Evolutionary conservation across 805 yeast species (phyloP).

Genomic region (Saturnispora dispora): DNA sequence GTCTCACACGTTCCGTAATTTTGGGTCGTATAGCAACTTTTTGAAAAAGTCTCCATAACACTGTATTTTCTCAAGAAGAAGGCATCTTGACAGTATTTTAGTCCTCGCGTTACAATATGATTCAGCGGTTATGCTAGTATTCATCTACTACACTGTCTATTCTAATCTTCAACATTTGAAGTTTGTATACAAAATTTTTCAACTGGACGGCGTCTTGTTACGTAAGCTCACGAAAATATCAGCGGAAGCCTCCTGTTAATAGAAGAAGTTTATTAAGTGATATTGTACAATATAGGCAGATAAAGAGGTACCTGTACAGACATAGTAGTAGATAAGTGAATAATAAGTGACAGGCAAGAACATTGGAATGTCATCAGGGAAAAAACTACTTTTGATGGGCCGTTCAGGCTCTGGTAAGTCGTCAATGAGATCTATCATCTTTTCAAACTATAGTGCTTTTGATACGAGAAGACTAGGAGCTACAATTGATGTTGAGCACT

Average conservation of each 20-base stretch:
- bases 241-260: neutral
- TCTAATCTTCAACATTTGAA: too few relatives aligned
- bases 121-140: neutral
- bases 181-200: neutral
- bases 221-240: neutral
- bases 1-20: neutral
- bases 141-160: neutral
- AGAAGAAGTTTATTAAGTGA: neutral
- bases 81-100: neutral
- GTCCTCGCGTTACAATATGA: neutral
- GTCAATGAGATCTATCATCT: conserved; percentile 93
- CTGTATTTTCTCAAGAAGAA: neutral
- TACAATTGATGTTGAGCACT: conserved; percentile 97
- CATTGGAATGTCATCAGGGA: conserved; percentile 29
- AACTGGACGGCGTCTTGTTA: neutral
- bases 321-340: neutral
- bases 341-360: neutral
- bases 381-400: conserved; percentile 68
- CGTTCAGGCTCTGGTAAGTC: conserved; percentile 96
- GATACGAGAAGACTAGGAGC: conserved; percentile 95
- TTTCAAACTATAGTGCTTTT: conserved; percentile 91
- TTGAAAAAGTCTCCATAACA: neutral
- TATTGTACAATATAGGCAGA: neutral
- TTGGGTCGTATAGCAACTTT: neutral
- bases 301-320: neutral